Evolutionary conservation across 495 filamentous ascomycete genomes (phyloP).

Genomic region (Aspergillus asperescens): DNA sequence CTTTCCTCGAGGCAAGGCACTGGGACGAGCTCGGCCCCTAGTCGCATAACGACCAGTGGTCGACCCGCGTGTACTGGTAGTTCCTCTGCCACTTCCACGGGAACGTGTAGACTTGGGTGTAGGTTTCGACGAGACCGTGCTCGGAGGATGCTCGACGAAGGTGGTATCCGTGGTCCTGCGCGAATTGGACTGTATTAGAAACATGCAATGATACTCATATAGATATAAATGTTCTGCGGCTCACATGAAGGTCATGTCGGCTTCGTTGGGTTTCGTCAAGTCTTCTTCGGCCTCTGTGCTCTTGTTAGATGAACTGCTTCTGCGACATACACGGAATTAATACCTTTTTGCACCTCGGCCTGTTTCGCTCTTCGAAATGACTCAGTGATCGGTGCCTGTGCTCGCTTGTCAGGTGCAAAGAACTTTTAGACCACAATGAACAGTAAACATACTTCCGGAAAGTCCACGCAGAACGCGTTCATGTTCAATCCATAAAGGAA

Average conservation of each 20-base stretch:
- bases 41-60: conserved; percentile 40
- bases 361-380: conserved; percentile 69
- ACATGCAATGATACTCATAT: not conserved
- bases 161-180: conserved; percentile 87
- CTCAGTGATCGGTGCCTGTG: conserved; percentile 58
- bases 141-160: conserved; percentile 83
- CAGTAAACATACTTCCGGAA: conserved; percentile 66
- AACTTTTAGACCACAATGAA: not conserved
- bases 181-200: not conserved
- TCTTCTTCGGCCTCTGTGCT: conserved; percentile 32
- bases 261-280: conserved; percentile 36
- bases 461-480: conserved; percentile 99
- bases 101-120: conserved; percentile 48
- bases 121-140: conserved; percentile 53
- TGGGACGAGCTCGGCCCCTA: conserved; percentile 38
- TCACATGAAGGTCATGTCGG: conserved; percentile 86
- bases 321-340: not conserved
- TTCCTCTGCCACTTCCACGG: conserved; percentile 19
- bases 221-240: conserved; percentile 19
- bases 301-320: not conserved
- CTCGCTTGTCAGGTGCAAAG: conserved; percentile 5
- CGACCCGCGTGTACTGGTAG: conserved; percentile 33
- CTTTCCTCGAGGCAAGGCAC: conserved; percentile 39
- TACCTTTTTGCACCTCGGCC: conserved; percentile 45
- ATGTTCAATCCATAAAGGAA: conserved; percentile 96